Base-by-base conservation (phyloP, 352 stramenopile species). In the Phytophthora capsici region DNA sequence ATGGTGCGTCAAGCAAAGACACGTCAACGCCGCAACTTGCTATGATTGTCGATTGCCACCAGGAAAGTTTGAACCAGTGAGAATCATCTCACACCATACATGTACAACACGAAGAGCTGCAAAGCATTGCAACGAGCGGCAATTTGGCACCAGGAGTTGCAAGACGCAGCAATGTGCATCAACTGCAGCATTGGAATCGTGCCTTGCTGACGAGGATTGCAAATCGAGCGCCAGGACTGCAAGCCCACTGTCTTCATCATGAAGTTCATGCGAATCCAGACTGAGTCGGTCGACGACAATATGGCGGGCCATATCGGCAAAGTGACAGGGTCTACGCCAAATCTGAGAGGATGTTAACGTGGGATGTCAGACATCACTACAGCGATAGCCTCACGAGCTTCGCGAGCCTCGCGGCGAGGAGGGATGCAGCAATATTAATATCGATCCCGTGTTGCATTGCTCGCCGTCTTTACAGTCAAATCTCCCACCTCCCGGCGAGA, bases 241-340 rank as follows among this genome's bases (percentile, higher is more conserved):
- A 57, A 45, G 57, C 16, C 57, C 37, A 58, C 59, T 67, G 59
- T 67, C 59, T 67, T 62, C n/a, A n/a, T n/a, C n/a, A n/a, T n/a
- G n/a, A n/a, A n/a, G n/a, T n/a, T n/a, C 57, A 7, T 41, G 28
- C 25, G 26, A 46, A 32, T 41, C 49, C 8, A 23, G 28, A 37
- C 37, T 2, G n/a, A 20, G 19, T 26, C 16, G 37, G 37, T 38
- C n/a, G 49, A 34, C 51, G 40, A 45, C 52, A 51, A 51, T n/a
- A n/a, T 56, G 14, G 23, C 23, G 7, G 1, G 28, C 13, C 17
- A 1, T 40, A 10, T 10, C 12, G 9, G 12, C 36, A 19, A 34
- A 34, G 28, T 34, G 13, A 19, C 23, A 25, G 44, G 12, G 14
- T 17, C 34, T 17, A 14, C 34, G 23, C 45, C 49, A 57, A 37